These are phyloP conservation scores for Fraxinus excelsior DNA, from an alignment of 257 asterid genomes.

Conservation along the genomic window DNA sequence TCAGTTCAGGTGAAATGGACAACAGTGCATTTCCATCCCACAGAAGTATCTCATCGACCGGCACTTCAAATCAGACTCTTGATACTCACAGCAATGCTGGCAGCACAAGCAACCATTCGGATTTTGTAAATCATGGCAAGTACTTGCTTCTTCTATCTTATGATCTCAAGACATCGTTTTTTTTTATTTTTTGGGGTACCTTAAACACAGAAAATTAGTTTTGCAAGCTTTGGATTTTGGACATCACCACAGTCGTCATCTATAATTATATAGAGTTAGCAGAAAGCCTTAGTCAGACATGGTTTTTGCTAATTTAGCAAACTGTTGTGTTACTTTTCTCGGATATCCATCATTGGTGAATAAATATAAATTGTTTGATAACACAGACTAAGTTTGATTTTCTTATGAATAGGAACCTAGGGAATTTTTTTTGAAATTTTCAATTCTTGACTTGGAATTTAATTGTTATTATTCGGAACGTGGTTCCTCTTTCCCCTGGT, in stretches of 20 bases:
- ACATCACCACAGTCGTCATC: not conserved
- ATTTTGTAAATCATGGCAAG: slow-evolving; percentile 87
- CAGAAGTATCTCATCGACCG: slow-evolving; percentile 77
- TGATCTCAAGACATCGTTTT: not conserved
- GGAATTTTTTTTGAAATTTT: too few relatives aligned
- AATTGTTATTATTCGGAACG: too few relatives aligned
- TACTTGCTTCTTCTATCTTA: slow-evolving; percentile 5
- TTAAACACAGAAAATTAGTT: too few relatives aligned
- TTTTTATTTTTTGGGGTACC: too few relatives aligned
- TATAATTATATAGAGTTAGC: too few relatives aligned
- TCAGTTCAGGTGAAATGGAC: slow-evolving; percentile 81
- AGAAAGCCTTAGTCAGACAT: too few relatives aligned
- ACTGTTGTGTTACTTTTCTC: not conserved
- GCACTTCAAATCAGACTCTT: slow-evolving; percentile 67
- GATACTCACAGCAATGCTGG: slow-evolving; percentile 59
- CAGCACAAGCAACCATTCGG: slow-evolving; percentile 62
- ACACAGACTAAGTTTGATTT: too few relatives aligned
- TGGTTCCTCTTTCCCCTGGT: not conserved
- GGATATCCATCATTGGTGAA: not conserved
- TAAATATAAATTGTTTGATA: too few relatives aligned
- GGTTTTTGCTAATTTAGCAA: not conserved
- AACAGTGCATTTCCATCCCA: slow-evolving; percentile 77
- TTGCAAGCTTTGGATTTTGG: not conserved
- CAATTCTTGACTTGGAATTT: too few relatives aligned
- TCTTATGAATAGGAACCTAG: too few relatives aligned